Evolutionary conservation across 1,139 yeast species (phyloP).

Genomic region (Spathaspora sp.): DNA sequence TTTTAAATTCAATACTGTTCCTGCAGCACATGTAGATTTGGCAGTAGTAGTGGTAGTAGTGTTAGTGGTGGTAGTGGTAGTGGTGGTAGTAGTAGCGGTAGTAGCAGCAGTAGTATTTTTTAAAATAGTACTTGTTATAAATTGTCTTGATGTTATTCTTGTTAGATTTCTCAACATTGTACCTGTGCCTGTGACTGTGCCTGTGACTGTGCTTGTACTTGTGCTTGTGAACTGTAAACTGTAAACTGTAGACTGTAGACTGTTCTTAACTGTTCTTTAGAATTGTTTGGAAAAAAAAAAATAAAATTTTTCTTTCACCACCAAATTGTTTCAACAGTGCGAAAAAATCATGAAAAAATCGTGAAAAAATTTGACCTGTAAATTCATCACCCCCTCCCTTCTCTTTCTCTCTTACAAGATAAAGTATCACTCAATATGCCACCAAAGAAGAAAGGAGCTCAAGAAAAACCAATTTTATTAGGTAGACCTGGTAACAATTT

Average conservation of each 20-base stretch:
- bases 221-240: neutral
- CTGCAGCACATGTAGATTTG: constrained; percentile 59
- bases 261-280: no score
- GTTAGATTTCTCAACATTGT: constrained; percentile 5
- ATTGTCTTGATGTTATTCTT: neutral
- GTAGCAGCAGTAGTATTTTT: neutral
- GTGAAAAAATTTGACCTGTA: neutral
- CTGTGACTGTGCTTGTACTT: no score
- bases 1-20: constrained; percentile 77
- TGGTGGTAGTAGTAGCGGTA: neutral
- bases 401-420: neutral
- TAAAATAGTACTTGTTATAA: constrained; percentile 3
- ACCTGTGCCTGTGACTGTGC: neutral
- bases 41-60: constrained; percentile 4
- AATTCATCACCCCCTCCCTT: neutral
- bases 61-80: constrained; percentile 8
- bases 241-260: no score
- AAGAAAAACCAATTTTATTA: constrained; percentile 83
- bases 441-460: constrained; percentile 84
- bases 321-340: no score
- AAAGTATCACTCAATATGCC: constrained; percentile 53
- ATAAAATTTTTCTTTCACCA: no score
- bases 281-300: neutral
- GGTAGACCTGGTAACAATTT: constrained; percentile 99
- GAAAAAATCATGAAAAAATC: neutral